Evolutionary conservation across 2,329 filamentous ascomycete species (phyloP).

Genomic region (Alternaria viburni): DNA sequence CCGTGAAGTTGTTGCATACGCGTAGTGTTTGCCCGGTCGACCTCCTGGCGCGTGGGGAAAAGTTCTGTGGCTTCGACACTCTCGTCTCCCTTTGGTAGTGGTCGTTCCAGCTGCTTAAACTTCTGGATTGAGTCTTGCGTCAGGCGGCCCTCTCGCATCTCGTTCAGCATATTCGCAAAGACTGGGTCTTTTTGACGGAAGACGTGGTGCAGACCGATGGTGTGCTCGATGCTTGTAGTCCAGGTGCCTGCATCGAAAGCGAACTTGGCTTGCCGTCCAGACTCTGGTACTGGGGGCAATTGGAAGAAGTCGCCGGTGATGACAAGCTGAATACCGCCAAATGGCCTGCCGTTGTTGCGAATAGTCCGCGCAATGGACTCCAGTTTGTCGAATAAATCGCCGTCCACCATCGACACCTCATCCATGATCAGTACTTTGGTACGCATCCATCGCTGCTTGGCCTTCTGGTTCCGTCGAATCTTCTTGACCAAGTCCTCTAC

Average conservation of each 20-base stretch:
- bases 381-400: slow-evolving; percentile 94
- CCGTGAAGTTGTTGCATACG: slow-evolving; percentile 77
- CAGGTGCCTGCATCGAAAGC: slow-evolving; percentile 92
- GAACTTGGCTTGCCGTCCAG: slow-evolving; percentile 77
- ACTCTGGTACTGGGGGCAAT: slow-evolving; percentile 88
- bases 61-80: slow-evolving; percentile 88
- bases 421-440: slow-evolving; percentile 90
- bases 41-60: slow-evolving; percentile 89
- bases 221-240: slow-evolving; percentile 92
- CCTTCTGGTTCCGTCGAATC: slow-evolving; percentile 86
- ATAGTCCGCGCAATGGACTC: slow-evolving; percentile 84
- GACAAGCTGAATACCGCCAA: slow-evolving; percentile 94
- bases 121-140: slow-evolving; percentile 75
- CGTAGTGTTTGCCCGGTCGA: slow-evolving; percentile 81
- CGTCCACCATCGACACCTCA: slow-evolving; percentile 98
- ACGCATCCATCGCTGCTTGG: slow-evolving; percentile 84
- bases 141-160: slow-evolving; percentile 90
- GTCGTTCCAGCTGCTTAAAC: slow-evolving; percentile 76
- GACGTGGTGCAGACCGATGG: slow-evolving; percentile 91
- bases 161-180: slow-evolving; percentile 95
- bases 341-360: slow-evolving; percentile 88
- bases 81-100: slow-evolving; percentile 66
- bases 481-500: slow-evolving; percentile 83
- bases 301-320: slow-evolving; percentile 99
- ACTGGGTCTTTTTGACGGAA: slow-evolving; percentile 92